These are phyloP conservation scores for Barnettozyma sucrosica DNA, from an alignment of 805 yeast genomes.

Conservation along the genomic window DNA sequence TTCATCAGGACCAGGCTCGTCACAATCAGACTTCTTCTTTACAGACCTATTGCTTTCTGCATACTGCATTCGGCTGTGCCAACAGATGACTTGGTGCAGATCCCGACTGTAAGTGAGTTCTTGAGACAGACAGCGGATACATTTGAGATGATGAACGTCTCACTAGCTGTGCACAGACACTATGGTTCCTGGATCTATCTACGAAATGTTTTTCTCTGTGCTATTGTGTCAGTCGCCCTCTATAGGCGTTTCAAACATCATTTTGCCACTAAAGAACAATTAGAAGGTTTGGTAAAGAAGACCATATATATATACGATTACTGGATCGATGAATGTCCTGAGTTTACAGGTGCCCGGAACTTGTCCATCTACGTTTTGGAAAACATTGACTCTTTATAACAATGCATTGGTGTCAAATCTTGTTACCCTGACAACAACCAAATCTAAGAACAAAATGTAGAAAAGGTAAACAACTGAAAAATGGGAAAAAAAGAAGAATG, in stretches of 20 bases:
- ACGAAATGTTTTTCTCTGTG: slow-evolving; percentile 13
- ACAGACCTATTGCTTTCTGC: slow-evolving; percentile 19
- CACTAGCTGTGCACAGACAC: slow-evolving; percentile 23
- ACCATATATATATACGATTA: slow-evolving; percentile 12
- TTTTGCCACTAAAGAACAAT: slow-evolving; percentile 10
- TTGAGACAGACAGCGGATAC: slow-evolving; percentile 17
- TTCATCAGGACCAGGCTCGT: slow-evolving; percentile 22
- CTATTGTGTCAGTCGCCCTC: slow-evolving; percentile 9
- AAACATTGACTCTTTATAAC: slow-evolving; percentile 2
- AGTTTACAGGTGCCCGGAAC: slow-evolving; percentile 10
- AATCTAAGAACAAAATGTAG: background rate
- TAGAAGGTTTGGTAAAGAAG: slow-evolving; percentile 7
- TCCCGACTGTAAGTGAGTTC: slow-evolving; percentile 15
- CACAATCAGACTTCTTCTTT: slow-evolving; percentile 16
- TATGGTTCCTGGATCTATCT: slow-evolving; percentile 25
- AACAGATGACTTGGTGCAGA: background rate
- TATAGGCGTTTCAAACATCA: slow-evolving; percentile 10
- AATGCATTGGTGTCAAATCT: background rate
- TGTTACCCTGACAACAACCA: background rate
- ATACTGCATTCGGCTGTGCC: slow-evolving; percentile 16
- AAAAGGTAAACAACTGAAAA: background rate
- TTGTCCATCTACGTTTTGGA: slow-evolving; percentile 4
- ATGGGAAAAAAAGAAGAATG: background rate
- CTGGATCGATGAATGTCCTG: slow-evolving; percentile 21
- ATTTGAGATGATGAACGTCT: slow-evolving; percentile 16